Base-by-base conservation (phyloP, 805 yeast species). In the Tetrapisispora nanseiensis region DNA sequence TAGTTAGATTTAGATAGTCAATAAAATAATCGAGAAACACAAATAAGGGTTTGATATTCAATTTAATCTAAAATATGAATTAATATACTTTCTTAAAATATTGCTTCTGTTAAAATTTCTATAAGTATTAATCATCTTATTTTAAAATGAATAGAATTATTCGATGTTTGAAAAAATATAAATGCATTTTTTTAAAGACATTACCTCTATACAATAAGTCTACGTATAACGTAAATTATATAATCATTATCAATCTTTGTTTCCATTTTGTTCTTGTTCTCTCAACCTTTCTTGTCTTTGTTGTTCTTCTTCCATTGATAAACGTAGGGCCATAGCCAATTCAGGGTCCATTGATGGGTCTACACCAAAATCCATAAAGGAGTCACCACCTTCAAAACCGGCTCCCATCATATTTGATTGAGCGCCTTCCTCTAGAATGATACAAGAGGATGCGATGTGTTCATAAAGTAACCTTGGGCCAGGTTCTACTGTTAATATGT, bases 331-430 rank as follows among this genome's bases (percentile, higher is more conserved):
- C 71, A 92, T 72, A 0, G 97, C 98, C 59, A 92, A 75, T 65
- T 92, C 98, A 26, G 97, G 97, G 56, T 92, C 98, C 78, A 86
- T 82, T 51, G 80, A 79, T 26, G 95, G 90, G 63, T 90, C 97
- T 31, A 76, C 76, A 40, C 80, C 82, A 56, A 81, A 72, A 44
- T 79, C 86, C 65, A 77, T 78, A 39, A 68, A 74, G 45, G 69
- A 72, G n/a, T 65, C 73, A 39, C 67, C 73, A 11, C 70, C 75
- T 18, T 66, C 74, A 33, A 60, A 66, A 27, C 63, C 68, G n/a
- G 60, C 75, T 16, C 69, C 75, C 35, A 59, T 60, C 32, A 33
- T 20, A 33, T 37, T 33, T 13, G 57, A 66, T 30, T 66, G 65
- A n/a, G 51, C 49, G 33, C 52, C 55, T 36, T 72, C 72, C 11